Evolutionary conservation across 176 grass and related monocot genomes (phyloP), one percentile per base, ranked within the genome.

Genomic region (Ananas comosus): DNA sequence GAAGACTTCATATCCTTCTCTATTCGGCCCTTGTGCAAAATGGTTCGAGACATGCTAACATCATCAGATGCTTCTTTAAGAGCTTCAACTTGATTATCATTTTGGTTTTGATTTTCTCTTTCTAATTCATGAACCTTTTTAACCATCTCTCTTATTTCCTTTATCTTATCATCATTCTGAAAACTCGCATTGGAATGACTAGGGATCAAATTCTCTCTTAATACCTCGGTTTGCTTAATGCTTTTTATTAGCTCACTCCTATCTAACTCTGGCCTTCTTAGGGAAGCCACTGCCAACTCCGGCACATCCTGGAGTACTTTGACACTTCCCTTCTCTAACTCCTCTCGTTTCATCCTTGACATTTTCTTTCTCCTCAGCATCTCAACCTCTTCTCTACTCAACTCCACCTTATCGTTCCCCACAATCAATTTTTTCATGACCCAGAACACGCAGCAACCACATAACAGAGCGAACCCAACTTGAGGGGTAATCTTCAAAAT

Each of bases 311-410:
- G 42, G 51, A 77, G 33, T 54, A 69, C 75, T 69, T 77, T 49
- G 53, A 77, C 51, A 13, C 17, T 74, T 12, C 78, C 70, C 70
- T 72, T 72, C 78, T 66, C 70, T 29, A 74, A 28, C 29, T 74
- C 63, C 48, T 68, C 63, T 63, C 63, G 68, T 71, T 80, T 71
- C 63, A 67, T 68, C 42, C 68, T 66, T 3, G 33, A 33, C 52
- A 56, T 68, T 58, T 73, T 67, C 78, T 80, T 80, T 67, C 78
- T 80, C 63, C 53, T 80, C 56, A 80, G 70, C 78, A 80, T 80
- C 51, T 80, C 70, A 29, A 71, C 69, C 64, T 80, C 78, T 80
- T 80, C 47, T 28, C 65, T 69, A 17, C 65, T 68, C 33, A 77
- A 14, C 64, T 58, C 63, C 18, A 72, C 70, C 63, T 80, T 67